A percentile compares a stretch with the other conserved stretches of the same genome.
Evolutionary conservation across 768 basidiomycete genomes (phyloP).

Genomic region (Termitomyces sp.): DNA sequence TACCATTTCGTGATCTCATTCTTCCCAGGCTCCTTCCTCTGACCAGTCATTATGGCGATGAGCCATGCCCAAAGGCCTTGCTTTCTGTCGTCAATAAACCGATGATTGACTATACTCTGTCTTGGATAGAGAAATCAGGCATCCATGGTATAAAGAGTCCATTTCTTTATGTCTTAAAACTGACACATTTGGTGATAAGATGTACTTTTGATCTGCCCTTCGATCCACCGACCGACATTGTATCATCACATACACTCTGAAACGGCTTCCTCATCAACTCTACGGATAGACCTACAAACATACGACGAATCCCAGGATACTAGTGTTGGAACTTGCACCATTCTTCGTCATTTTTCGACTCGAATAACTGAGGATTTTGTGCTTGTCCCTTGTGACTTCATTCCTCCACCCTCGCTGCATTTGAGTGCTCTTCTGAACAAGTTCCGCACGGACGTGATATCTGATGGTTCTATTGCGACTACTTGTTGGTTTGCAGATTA

Average conservation of each 20-base stretch:
- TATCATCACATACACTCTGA: slow-evolving; percentile 84
- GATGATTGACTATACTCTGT: slow-evolving; percentile 75
- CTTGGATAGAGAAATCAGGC: slow-evolving; percentile 85
- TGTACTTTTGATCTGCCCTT: slow-evolving; percentile 81
- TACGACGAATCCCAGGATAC: slow-evolving; percentile 70
- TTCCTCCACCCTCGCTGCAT: slow-evolving; percentile 70
- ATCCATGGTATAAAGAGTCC: slow-evolving; percentile 55
- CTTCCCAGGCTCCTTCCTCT: slow-evolving; percentile 60
- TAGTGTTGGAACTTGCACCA: slow-evolving; percentile 63
- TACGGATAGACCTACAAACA: slow-evolving; percentile 74
- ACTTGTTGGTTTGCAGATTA: slow-evolving; percentile 57
- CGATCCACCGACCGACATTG: slow-evolving; percentile 66
- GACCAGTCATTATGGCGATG: slow-evolving; percentile 73
- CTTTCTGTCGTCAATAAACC: slow-evolving; percentile 86
- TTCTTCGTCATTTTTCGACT: slow-evolving; percentile 70
- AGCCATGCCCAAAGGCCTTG: slow-evolving; percentile 81
- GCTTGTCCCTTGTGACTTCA: slow-evolving; percentile 86
- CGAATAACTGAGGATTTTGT: slow-evolving; percentile 85
- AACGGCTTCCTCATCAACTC: slow-evolving; percentile 46
- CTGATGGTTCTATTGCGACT: slow-evolving; percentile 58
- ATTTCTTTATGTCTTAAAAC: neutral
- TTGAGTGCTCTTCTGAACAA: slow-evolving; percentile 70
- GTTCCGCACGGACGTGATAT: slow-evolving; percentile 68
- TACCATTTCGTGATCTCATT: slow-evolving; percentile 11
- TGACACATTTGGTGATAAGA: slow-evolving; percentile 39